Evolutionary conservation across 352 stramenopile species (phyloP).

Genomic region (Pythium angustatum): DNA sequence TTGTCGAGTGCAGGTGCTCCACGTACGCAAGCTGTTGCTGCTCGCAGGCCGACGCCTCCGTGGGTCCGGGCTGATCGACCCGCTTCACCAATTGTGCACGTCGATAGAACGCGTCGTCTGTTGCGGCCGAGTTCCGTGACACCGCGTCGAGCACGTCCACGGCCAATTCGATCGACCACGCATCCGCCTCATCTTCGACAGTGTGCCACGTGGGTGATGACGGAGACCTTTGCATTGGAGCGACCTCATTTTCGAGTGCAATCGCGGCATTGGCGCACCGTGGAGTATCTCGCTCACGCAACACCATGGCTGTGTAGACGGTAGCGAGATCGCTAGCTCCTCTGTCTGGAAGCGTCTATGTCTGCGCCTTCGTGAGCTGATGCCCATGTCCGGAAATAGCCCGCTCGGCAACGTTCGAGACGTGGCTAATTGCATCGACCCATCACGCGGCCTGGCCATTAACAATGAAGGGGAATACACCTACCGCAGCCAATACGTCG

Average conservation of each 20-base stretch:
- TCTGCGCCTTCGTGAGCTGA: neutral
- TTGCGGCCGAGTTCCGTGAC: neutral
- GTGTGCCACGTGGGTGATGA: neutral
- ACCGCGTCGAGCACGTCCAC: constrained; percentile 18
- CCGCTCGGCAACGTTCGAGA: neutral
- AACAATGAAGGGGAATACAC: too few relatives aligned
- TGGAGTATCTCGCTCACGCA: too few relatives aligned
- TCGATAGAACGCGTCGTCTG: neutral
- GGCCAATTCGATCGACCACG: constrained; percentile 7
- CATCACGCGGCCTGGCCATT: too few relatives aligned
- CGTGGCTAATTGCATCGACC: neutral
- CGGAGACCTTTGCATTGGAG: neutral
- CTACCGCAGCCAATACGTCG: too few relatives aligned
- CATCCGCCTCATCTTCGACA: neutral
- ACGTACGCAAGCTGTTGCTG: constrained; percentile 53
- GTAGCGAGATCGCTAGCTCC: too few relatives aligned
- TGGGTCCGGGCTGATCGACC: neutral
- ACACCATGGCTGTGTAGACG: too few relatives aligned
- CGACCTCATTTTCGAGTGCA: neutral
- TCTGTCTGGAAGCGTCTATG: too few relatives aligned
- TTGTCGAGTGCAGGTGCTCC: constrained; percentile 66
- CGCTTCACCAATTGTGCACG: neutral
- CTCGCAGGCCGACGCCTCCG: constrained; percentile 27
- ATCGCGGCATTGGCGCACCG: neutral
- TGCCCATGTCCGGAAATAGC: neutral